Evolutionary conservation across 768 basidiomycete genomes (phyloP), one percentile per base, ranked within the genome.

Genomic region (Termitomyces sp.): DNA sequence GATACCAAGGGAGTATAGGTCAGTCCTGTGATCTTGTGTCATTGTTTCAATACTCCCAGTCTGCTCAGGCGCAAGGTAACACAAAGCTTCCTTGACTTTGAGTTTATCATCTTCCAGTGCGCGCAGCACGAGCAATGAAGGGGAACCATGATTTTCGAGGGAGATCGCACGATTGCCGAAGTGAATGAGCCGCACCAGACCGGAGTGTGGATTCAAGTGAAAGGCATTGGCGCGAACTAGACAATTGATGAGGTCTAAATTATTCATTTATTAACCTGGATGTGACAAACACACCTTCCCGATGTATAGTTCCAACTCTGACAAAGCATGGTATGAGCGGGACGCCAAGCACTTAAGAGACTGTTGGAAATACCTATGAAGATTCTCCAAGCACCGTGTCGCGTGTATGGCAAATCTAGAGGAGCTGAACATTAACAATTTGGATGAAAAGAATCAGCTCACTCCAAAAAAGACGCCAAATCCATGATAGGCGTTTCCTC

Each of bases 1-100:
- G 56, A 88, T 80, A 2, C 88, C 88, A 7, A 89, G 74, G 0
- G 86, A 85, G 66, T 90, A 89, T 28, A 90, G 68, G 67, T 90
- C 88, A 12, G 88, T 88, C 56, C 86, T 69, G 60, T 88, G 85
- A 64, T 90, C 88, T 62, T 88, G 86, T 2, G 80, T 76, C 68
- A 83, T 82, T 5, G 84, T 85, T 66, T 88, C 86, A 59, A 83
- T 83, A 62, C 85, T 83, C 9, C 86, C 86, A 0, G 86, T 88
- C 68, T 90, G 87, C 65, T 89, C 87, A 16, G 88, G 88, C 6
- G 86, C 85, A 34, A 89, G 77, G 63, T 88, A 90, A 66, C 84
- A 87, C 5, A 89, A 70, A 2, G 85, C 86, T 69, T 89, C 87
- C 68, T 88, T 89, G 48, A 88, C 83, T 68, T 84, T 88, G 57